Evolutionary conservation across 352 stramenopile genomes (phyloP), one percentile per base, ranked within the genome.

Genomic region (Globisporangium paddicum): DNA sequence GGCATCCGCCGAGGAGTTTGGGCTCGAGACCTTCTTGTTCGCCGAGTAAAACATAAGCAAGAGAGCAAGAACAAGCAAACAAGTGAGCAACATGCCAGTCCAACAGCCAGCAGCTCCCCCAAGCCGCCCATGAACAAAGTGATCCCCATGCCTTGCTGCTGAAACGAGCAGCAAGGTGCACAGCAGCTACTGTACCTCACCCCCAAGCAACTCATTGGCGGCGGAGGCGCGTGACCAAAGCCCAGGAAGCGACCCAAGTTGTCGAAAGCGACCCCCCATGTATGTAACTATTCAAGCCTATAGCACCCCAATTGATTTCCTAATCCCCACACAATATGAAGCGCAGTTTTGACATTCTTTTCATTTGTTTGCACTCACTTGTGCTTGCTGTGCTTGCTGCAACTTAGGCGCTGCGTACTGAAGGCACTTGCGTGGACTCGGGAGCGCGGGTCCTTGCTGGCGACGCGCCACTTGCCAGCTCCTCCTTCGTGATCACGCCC

Each of bases 1-100:
- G 45, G 62, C 77, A 26, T 79, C 76, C 3, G 60, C 71, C 18
- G 79, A 86, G 63, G 79, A 89, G 40, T 84, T 87, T 55, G 77
- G 75, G 3, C 69, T 89, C 58, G 79, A 89, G 25, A 82, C 72
- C 55, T 64, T 89, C 49, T 68, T 89, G 41, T 89, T 89, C 55
- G 72, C 73, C 52, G 79, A 89, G 67, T 89, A 62, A 77, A 61
- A n/a, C n/a, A n/a, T n/a, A n/a, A n/a, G n/a, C n/a, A n/a, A n/a
- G n/a, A n/a, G n/a, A n/a, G n/a, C n/a, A n/a, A n/a, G n/a, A 73
- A 19, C 23, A 51, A 35, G 21, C 55, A 47, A 41, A 16, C 35
- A 40, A 40, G 35, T 40, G 28, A 52, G 57, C 28, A 19, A 49
- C n/a, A 30, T 49, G 2, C 52, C 40, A 50, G 26, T 53, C 38